Evolutionary conservation across 2,329 filamentous ascomycete species (phyloP), one percentile per base, ranked within the genome.

Genomic region (Ceratocystis albifundus): DNA sequence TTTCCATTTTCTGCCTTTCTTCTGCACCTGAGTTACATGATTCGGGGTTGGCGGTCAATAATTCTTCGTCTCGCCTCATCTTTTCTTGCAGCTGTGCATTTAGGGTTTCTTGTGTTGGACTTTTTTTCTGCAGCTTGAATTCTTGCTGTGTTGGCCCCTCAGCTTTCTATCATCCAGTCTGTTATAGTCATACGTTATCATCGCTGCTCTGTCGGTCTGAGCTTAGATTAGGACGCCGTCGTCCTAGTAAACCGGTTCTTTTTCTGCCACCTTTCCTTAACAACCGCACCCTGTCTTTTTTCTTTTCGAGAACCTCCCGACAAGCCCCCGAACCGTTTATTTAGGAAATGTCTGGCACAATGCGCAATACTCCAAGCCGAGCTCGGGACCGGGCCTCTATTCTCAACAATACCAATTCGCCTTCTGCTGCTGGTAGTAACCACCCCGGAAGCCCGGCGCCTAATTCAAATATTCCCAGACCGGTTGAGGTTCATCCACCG

Each of bases 391-490:
- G 86, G 72, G 83, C 81, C 70, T 77, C 77, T 71, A 77, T 84
- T 69, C 82, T 66, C 32, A 68, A 68, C 50, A 65, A 28, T 36
- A 62, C 36, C 20, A 55, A 53, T 36, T 48, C 65, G 32, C 55
- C 55, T 20, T 32, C 55, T 59, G 62, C 64, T 15, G 46, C 67
- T 17, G 50, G 20, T 30, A 32, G 61, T 17, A 66, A 45, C 64
- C 57, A 83, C 70, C 87, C 86, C 74, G 84, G 81, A 76, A 87
- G 84, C 75, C 85, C 83, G 67, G 77, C 77, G 66, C 55, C 55
- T 25, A 72, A 79, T 68, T 90, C 88, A 62, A 81, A 78, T 73
- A 91, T 91, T 73, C 88, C 88, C 71, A 83, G 89, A 72, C 88
- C 88, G 59, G 84, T 88, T 63, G 79, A 84, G 69, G 88, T 91